A percentile compares a stretch with the other conserved stretches of the same genome.
Evolutionary conservation across 257 asterid genomes (phyloP).

Genomic region (Leptodermis oblonga): DNA sequence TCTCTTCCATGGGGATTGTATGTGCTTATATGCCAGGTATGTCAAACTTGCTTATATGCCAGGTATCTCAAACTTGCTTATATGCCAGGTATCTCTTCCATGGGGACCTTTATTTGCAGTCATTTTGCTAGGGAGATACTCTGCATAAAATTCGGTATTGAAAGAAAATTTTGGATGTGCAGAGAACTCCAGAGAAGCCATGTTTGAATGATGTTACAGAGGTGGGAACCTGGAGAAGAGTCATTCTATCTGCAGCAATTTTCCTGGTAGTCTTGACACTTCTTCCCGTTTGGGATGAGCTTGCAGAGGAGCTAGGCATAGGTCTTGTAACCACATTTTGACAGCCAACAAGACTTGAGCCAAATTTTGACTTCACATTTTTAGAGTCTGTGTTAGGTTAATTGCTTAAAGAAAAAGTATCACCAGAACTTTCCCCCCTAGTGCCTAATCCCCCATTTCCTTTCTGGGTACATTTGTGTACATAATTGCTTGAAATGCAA

Average conservation of each 20-base stretch:
- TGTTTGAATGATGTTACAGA: conserved; percentile 94
- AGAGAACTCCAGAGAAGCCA: conserved; percentile 91
- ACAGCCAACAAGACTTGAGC: conserved; percentile 19
- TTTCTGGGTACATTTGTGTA: background rate
- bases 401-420: background rate
- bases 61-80: conserved; percentile 42
- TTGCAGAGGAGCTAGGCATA: conserved; percentile 91
- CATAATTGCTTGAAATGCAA: background rate
- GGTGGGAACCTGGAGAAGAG: conserved; percentile 82
- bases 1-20: conserved; percentile 98
- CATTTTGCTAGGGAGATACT: background rate
- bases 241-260: conserved; percentile 36
- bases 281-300: conserved; percentile 96
- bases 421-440: too few species aligned
- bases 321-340: conserved; percentile 65
- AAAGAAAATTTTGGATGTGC: conserved; percentile 19
- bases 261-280: conserved; percentile 70
- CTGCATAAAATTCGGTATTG: background rate
- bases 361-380: conserved; percentile 37
- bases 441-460: background rate
- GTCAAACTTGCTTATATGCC: conserved; percentile 45
- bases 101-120: background rate
- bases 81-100: too few species aligned
- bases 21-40: conserved; percentile 95
- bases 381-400: conserved; percentile 6